Percentiles rank a stretch among this genome's conserved stretches.
Conservation (phyloP, 306 rosid genomes). For the Hippophae rhamnoides region DNA sequence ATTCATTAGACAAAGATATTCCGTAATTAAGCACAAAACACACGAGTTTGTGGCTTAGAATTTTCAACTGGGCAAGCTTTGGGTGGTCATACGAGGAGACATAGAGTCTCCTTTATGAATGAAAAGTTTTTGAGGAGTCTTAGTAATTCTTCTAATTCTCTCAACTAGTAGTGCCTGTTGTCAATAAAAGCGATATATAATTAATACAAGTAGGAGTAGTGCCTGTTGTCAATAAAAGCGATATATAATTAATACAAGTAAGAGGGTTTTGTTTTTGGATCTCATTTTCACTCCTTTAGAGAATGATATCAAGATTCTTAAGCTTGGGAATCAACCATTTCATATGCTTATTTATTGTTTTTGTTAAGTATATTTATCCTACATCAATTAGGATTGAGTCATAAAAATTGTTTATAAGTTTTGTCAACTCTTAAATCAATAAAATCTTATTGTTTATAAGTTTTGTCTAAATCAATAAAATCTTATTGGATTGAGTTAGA, state of each 20-base stretch:
- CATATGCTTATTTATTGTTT: constrained; percentile 18
- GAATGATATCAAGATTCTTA: constrained; percentile 66
- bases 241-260: constrained; percentile 1
- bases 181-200: constrained; percentile 17
- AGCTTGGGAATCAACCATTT: constrained; percentile 35
- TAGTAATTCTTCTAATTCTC: constrained; percentile 16
- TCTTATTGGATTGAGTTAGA: too few species aligned
- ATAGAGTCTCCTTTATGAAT: constrained; percentile 31
- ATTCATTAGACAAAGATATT: too few species aligned
- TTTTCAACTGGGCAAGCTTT: constrained; percentile 89
- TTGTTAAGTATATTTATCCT: too few species aligned
- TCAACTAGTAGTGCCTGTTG: constrained; percentile 12
- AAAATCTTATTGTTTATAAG: too few species aligned
- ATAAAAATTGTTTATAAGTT: too few species aligned
- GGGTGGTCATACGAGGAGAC: constrained; percentile 98
- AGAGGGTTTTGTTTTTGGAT: constrained; percentile 54
- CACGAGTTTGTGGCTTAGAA: constrained; percentile 89
- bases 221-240: constrained; percentile 24
- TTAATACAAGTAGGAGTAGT: constrained; percentile 15
- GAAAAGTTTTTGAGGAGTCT: constrained; percentile 8
- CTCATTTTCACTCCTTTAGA: constrained; percentile 85
- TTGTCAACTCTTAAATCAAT: too few species aligned
- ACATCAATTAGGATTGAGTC: too few species aligned
- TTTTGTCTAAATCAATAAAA: too few species aligned
- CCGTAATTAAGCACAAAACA: constrained; percentile 48